Evolutionary conservation across 2,329 filamentous ascomycete species (phyloP), one percentile per base, ranked within the genome.

Genomic region (Orbilia oligospora): DNA sequence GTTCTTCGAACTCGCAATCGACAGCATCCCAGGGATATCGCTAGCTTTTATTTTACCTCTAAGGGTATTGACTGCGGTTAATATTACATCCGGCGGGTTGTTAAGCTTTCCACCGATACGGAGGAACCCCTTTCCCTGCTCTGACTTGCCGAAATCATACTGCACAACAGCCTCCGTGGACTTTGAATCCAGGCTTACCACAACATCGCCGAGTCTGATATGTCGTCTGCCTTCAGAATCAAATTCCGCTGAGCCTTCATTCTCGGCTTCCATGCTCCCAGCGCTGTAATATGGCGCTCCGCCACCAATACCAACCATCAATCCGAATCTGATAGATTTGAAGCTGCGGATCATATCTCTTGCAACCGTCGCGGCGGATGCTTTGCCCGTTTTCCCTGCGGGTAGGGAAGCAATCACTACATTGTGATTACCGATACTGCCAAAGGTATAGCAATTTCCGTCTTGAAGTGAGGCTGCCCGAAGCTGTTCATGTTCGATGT

Each of bases 261-360:
- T n/a, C 12, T 61, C 55, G 30, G 55, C 12, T 41, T 14, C 36
- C 36, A 5, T 41, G 3, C 36, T 24, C 14, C 44, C 24, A 5
- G 18, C 22, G n/a, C 16, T n/a, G 61, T 20, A 36, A 12, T 27
- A 36, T 10, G 81, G 80, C 1, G 71, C 79, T 3, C 82, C 82
- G 9, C 82, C 82, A 24, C 81, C 82, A 27, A 83, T 81, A 20
- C n/a, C n/a, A n/a, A n/a, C n/a, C n/a, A n/a, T n/a, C n/a, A 83
- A 48, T 5, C 51, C 75, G 16, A 81, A 71, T 0, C 58, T 64
- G 36, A 82, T 71, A 53, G 51, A 53, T 8, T 65, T 65, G 44
- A 81, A 82, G 41, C 58, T 81, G 18, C 38, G 61, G 5, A 80
- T 16, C 80, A 82, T 80, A 55, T 80, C 44, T 51, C 44, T 79